Percentiles rank a stretch among this genome's conserved stretches.
phyloP scores from a whole-genome alignment of 2,329 filamentous ascomycete species.

The Metarhizium sp. region DNA sequence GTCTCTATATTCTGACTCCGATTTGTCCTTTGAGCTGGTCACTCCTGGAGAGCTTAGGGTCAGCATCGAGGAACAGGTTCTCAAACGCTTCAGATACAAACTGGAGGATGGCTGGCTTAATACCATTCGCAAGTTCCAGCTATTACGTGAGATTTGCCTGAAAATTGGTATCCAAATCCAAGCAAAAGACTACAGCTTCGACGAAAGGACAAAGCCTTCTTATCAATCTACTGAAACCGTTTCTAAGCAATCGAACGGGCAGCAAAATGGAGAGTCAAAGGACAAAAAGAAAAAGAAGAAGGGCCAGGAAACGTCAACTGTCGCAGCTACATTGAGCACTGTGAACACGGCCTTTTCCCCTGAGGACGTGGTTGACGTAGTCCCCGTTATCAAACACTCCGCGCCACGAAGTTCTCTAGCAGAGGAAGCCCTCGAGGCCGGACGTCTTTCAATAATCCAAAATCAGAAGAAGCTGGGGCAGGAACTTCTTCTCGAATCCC shows the following conservation, averaged over 20 bases:
- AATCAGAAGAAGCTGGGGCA: slow-evolving; percentile 93
- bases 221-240: slow-evolving; percentile 20
- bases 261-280: slow-evolving; percentile 32
- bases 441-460: slow-evolving; percentile 90
- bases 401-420: slow-evolving; percentile 82
- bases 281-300: slow-evolving; percentile 53
- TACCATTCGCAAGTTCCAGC: slow-evolving; percentile 63
- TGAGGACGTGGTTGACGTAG: slow-evolving; percentile 83
- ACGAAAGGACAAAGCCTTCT: slow-evolving; percentile 16
- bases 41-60: slow-evolving; percentile 62
- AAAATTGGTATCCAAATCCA: slow-evolving; percentile 86
- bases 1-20: slow-evolving; percentile 68
- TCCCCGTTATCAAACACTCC: slow-evolving; percentile 93
- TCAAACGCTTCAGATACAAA: slow-evolving; percentile 66
- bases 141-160: slow-evolving; percentile 80
- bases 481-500: slow-evolving; percentile 88
- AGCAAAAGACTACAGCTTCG: slow-evolving; percentile 47
- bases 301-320: slow-evolving; percentile 47
- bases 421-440: slow-evolving; percentile 92
- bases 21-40: slow-evolving; percentile 71
- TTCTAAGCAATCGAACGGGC: slow-evolving; percentile 28
- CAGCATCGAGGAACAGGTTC: slow-evolving; percentile 63
- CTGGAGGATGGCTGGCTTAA: slow-evolving; percentile 60
- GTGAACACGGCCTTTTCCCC: slow-evolving; percentile 51
- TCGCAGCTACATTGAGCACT: slow-evolving; percentile 33